Conservation (phyloP, 1,284 basidiomycete species). For the Tilletia horrida region DNA sequence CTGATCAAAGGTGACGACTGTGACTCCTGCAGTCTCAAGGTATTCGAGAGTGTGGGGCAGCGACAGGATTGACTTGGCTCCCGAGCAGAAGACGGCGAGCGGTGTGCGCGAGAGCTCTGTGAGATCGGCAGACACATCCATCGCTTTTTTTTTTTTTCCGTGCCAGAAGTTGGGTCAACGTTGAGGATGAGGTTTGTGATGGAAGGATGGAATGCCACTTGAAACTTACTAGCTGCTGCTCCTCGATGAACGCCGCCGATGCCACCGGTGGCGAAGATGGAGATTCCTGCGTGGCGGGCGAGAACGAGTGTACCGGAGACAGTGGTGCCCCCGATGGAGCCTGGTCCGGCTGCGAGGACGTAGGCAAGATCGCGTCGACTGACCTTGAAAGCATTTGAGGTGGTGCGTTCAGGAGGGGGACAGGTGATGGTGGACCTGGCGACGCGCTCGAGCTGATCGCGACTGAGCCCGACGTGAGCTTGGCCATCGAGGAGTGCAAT, state of each 20-base stretch:
- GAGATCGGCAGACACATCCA: slow-evolving; percentile 67
- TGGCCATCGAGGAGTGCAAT: slow-evolving; percentile 80
- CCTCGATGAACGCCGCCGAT: slow-evolving; percentile 88
- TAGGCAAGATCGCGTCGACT: slow-evolving; percentile 82
- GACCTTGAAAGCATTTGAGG: slow-evolving; percentile 64
- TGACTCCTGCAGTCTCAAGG: slow-evolving; percentile 92
- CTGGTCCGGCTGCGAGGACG: slow-evolving; percentile 65
- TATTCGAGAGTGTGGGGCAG: slow-evolving; percentile 90
- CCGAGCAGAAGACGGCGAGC: slow-evolving; percentile 76
- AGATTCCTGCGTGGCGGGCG: slow-evolving; percentile 49
- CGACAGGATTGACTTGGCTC: slow-evolving; percentile 91
- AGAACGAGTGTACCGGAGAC: slow-evolving; percentile 70
- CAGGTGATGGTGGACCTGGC: slow-evolving; percentile 26
- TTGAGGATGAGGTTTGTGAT: no score
- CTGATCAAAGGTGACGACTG: slow-evolving; percentile 75
- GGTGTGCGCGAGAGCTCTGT: slow-evolving; percentile 47
- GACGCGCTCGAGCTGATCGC: slow-evolving; percentile 68
- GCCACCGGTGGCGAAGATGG: slow-evolving; percentile 56
- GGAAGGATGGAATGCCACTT: no score
- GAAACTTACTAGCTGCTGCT: slow-evolving; percentile 73
- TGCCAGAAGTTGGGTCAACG: no score
- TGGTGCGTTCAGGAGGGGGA: no score
- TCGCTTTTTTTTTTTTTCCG: no score
- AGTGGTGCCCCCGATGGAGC: slow-evolving; percentile 77
- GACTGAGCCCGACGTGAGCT: slow-evolving; percentile 77